A percentile compares a stretch with the other conserved stretches of the same genome.
phyloP scores from a whole-genome alignment of 768 basidiomycete species.

The Boletus subparvulus region DNA sequence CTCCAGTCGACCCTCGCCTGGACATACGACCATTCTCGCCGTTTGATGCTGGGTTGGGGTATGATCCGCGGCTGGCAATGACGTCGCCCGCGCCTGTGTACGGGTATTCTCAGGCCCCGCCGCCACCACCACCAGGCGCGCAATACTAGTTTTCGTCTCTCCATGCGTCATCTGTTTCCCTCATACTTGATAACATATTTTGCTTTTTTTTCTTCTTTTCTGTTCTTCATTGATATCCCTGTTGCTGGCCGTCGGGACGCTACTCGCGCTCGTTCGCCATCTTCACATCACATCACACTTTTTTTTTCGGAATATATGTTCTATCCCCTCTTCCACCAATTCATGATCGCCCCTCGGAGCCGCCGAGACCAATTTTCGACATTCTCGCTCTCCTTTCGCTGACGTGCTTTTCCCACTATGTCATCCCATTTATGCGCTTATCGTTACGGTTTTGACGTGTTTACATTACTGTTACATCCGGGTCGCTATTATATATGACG shows the following conservation, averaged over 20 bases:
- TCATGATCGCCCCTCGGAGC: background rate
- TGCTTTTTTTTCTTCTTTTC: background rate
- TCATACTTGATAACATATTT: conserved; percentile 23
- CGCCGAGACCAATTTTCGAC: background rate
- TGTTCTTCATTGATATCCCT: conserved; percentile 6
- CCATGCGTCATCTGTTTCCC: background rate
- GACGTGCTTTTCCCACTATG: background rate
- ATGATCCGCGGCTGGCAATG: conserved; percentile 9
- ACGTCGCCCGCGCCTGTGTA: conserved; percentile 4
- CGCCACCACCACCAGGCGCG: conserved; percentile 11
- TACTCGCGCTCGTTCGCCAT: background rate
- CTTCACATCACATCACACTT: background rate
- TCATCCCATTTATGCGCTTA: background rate
- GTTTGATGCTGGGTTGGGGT: conserved; percentile 36
- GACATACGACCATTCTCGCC: conserved; percentile 50
- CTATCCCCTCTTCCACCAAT: background rate
- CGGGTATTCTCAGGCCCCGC: conserved; percentile 3
- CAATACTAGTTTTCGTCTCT: conserved; percentile 10
- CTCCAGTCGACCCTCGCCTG: conserved; percentile 20
- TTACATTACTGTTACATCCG: background rate
- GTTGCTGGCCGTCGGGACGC: background rate
- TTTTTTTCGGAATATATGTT: background rate
- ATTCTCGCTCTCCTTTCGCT: background rate
- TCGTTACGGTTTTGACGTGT: background rate
- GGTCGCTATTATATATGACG: background rate